Evolutionary conservation across 805 yeast species (phyloP), one percentile per base, ranked within the genome.

Genomic region (Blastobotrys parvus): DNA sequence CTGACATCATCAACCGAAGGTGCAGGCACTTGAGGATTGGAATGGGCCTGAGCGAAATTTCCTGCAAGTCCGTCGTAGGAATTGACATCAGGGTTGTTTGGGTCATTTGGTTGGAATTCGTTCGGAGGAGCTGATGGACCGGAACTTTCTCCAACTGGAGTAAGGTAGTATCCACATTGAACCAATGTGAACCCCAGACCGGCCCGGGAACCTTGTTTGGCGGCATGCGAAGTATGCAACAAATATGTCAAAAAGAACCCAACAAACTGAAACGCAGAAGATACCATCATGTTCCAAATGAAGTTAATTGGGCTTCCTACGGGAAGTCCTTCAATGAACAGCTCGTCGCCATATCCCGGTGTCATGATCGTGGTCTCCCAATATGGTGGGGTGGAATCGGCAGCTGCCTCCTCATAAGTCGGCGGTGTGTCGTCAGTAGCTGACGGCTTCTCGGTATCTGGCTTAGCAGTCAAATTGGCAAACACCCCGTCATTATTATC

Each of bases 151-250:
- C 21, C 31, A 5, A 34, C 47, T 3, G 53, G 53, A 30, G 75
- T 63, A 65, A 77, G 69, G 25, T 71, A 65, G 49, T 71, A 74
- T 2, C 84, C 95, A 50, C 80, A 78, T 43, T 80, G 76, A 41
- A 90, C 68, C 49, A 92, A 74, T 0, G 95, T 87, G 47, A 84
- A 58, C 2, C 97, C 97, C 45, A 92, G 65, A 0, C 98, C 98
- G 16, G 90, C 83, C 48, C 95, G 70, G 1, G 97, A 82, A 2
- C 98, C 98, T 56, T 89, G 89, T 59, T 86, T 87, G 3, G 97
- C 95, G 3, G 97, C 97, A 60, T 92, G 98, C 2, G 97, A 85
- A 0, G 97, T 90, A 63, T 92, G 97, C 43, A 92, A 69, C 36
- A 90, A 67, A 59, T 89, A 92, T 5, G 97, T 89, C 43, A 90